Evolutionary conservation across 495 filamentous ascomycete genomes (phyloP), one percentile per base, ranked within the genome.

Genomic region (Lichina pygmaea): DNA sequence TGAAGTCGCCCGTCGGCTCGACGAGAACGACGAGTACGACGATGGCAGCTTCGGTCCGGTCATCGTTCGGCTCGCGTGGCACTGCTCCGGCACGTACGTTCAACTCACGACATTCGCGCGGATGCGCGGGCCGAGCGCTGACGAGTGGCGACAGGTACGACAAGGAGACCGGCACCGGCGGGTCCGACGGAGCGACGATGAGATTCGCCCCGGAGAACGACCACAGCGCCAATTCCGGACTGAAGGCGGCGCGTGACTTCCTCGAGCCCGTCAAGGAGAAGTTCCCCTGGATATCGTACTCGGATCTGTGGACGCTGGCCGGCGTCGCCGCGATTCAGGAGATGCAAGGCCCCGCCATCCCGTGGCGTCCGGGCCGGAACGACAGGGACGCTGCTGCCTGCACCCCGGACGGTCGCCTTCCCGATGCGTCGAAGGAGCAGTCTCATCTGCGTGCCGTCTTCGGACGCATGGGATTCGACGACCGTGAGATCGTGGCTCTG

Each of bases 121-220:
- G 24, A 6, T 12, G 12, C 6, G 15, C 0, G 15, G 4, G 3
- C 15, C 41, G 31, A 15, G 33, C 24, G 30, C 49, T 51, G 17
- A 51, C 33, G 5, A 8, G 6, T 6, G 44, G 38, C 49, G n/a
- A 44, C 12, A 58, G 53, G 45, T 97, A 82, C 56, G 89, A 94
- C 57, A 77, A 75, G 63, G 73, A 74, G 56, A 93, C 89, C 42
- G 67, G 70, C 52, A 94, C 89, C 38, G 89, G 89, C 54, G 89
- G 89, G 49, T 85, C 78, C 63, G 92, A 97, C 60, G 89, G 89
- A 50, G 85, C 89, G 46, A 97, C 89, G 53, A 97, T 97, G 89
- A 74, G 89, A 59, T 97, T 97, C 61, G 67, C 75, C 38, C 89
- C 89, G 37, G 89, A 94, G 66, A 69, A 71, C 39, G 79, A 78